Conservation (phyloP, 148 eudicot species). For the Silene uniflora region DNA sequence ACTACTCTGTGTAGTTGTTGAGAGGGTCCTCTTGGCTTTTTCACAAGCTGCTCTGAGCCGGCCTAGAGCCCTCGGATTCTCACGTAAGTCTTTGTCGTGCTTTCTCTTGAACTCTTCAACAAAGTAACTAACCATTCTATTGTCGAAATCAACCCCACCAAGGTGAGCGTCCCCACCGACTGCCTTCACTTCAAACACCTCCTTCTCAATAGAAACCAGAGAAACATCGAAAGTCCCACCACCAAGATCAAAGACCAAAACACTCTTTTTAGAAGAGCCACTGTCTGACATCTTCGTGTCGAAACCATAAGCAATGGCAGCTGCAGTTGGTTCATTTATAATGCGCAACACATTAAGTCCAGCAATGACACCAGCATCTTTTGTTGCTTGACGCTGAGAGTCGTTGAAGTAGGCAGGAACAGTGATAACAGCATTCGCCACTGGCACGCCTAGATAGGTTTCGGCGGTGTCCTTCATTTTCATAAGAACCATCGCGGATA, state of each 20-base stretch:
- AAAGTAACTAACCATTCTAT: constrained; percentile 19
- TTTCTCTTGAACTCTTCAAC: constrained; percentile 9
- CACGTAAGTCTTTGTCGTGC: neutral
- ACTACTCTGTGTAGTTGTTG: neutral
- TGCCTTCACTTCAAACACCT: constrained; percentile 16
- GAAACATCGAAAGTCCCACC: constrained; percentile 24
- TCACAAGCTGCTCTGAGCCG: constrained; percentile 18
- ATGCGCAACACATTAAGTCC: neutral
- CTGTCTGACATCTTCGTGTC: constrained; percentile 3
- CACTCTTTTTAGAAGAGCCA: constrained; percentile 3
- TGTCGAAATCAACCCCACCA: constrained; percentile 25
- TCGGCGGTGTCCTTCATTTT: constrained; percentile 25
- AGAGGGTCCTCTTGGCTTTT: constrained; percentile 18
- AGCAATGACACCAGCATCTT: neutral
- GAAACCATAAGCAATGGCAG: constrained; percentile 22
- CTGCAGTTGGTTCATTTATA: constrained; percentile 14
- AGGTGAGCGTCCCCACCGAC: constrained; percentile 19
- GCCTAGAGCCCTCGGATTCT: constrained; percentile 13
- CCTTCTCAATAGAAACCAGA: constrained; percentile 2
- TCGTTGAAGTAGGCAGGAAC: constrained; percentile 1
- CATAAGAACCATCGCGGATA: neutral
- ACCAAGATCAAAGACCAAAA: constrained; percentile 24
- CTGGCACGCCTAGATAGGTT: neutral
- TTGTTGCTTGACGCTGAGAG: neutral
- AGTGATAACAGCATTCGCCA: neutral